phyloP scores from a whole-genome alignment of 2,329 filamentous ascomycete species.

The Exophiala dermatitidis region DNA sequence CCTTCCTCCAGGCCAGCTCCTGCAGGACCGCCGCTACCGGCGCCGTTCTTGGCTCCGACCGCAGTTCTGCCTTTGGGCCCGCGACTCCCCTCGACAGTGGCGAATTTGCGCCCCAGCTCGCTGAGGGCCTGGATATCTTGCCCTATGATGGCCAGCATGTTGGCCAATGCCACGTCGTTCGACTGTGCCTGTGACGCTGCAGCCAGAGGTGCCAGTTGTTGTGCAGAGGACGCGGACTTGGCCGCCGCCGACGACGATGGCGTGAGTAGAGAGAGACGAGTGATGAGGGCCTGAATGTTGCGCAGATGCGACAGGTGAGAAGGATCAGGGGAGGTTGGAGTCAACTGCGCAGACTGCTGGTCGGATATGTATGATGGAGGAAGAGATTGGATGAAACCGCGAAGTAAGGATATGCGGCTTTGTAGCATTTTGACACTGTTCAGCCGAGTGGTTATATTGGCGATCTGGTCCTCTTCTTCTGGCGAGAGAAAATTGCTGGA shows the following conservation, averaged over 20 bases:
- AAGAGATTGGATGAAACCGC: constrained; percentile 67
- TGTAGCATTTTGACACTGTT: constrained; percentile 94
- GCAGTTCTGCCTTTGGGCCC: constrained; percentile 11
- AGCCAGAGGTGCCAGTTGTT: constrained; percentile 59
- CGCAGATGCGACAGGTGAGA: constrained; percentile 67
- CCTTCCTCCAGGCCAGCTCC: constrained; percentile 15
- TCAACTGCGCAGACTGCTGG: constrained; percentile 34
- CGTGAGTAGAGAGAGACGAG: constrained; percentile 71
- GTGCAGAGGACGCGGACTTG: constrained; percentile 38
- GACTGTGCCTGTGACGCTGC: constrained; percentile 67
- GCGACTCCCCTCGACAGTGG: constrained; percentile 45
- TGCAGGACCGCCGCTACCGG: constrained; percentile 3
- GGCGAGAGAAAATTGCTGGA: constrained; percentile 38
- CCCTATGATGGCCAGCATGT: constrained; percentile 67
- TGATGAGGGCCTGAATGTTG: constrained; percentile 77
- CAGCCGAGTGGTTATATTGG: constrained; percentile 71
- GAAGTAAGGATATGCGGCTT: constrained; percentile 63
- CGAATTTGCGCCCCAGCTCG: constrained; percentile 68
- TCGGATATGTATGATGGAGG: constrained; percentile 56
- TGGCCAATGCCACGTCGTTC: constrained; percentile 75
- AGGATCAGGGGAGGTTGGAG: constrained; percentile 30
- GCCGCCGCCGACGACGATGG: constrained; percentile 45
- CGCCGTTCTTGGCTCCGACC: constrained; percentile 1
- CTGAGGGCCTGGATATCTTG: constrained; percentile 63
- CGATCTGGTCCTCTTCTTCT: constrained; percentile 60